Base-by-base conservation (phyloP, 1,284 basidiomycete species). In the Ceraceosorus bombacis region DNA sequence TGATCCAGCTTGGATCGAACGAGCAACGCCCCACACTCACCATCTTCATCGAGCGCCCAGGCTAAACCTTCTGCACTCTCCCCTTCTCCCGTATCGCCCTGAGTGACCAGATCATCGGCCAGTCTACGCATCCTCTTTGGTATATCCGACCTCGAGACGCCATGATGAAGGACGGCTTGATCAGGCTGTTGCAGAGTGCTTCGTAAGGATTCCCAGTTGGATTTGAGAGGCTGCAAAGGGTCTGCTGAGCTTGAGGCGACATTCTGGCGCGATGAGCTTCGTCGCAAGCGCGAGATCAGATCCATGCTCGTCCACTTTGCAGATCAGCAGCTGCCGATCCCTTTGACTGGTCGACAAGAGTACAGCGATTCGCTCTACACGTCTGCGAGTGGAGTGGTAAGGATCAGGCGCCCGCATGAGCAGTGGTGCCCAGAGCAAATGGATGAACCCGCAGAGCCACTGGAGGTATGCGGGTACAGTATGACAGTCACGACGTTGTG, bases 41-140 rank as follows among this genome's bases (percentile, higher is more conserved):
- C 92, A 82, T 69, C 85, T 71, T 93, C 88, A 80, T 92, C 90
- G 54, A 97, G 80, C 39, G 95, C 96, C 94, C 63, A 95, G 81
- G 74, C 90, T 94, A 13, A 84, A 85, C 27, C 91, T 91, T 2
- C 68, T 63, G 46, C 51, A 38, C 5, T 58, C 61, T 62, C 89
- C 80, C 89, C 88, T 70, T 91, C 88, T 15, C 83, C 84, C 63
- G 86, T 82, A 13, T 87, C 86, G 36, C 87, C 86, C 78, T 95
- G 92, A 80, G 86, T 85, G 13, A 94, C 89, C 51, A 96, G 82
- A 2, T 88, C 83, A 77, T 93, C 88, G 4, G 91, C 87, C 81
- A 96, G 86, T n/a, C 85, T 84, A 72, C 86, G 83, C 13, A 96
- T 81, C 62, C 86, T 84, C 5, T 78, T 80, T 7, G 91, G 89